A percentile compares a stretch with the other conserved stretches of the same genome.
These are phyloP conservation scores for Colletotrichum lupini DNA, from an alignment of 2,329 filamentous ascomycete species.

Conservation along the genomic window DNA sequence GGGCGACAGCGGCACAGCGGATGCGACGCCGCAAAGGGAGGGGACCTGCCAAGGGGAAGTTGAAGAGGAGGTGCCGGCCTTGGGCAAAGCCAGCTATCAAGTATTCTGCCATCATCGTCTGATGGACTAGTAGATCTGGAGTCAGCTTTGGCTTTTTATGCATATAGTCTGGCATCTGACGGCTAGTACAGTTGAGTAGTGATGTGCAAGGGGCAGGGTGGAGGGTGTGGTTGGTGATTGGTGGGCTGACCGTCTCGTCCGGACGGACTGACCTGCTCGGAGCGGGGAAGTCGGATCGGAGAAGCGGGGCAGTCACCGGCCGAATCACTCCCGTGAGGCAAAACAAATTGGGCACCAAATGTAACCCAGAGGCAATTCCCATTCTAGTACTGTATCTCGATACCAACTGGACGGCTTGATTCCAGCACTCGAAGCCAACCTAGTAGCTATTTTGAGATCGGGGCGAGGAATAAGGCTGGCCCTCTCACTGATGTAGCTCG, in stretches of 20 bases:
- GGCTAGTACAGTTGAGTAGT: neutral
- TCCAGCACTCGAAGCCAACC: too few species aligned
- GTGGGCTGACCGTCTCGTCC: neutral
- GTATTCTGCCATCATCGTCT: too few species aligned
- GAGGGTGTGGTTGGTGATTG: neutral
- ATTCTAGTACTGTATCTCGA: too few species aligned
- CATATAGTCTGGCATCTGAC: neutral
- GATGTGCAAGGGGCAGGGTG: constrained; percentile 4
- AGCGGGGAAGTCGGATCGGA: neutral
- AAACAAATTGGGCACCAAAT: neutral
- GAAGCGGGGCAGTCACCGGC: neutral
- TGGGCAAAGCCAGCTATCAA: neutral
- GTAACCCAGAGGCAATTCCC: too few species aligned
- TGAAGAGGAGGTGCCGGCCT: neutral
- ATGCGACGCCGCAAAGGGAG: neutral
- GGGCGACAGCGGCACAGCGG: neutral
- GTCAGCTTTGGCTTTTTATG: neutral
- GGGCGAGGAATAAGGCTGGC: too few species aligned
- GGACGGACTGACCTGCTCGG: neutral
- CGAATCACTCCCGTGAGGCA: neutral
- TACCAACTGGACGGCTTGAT: too few species aligned
- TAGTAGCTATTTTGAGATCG: too few species aligned
- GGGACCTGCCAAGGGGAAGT: neutral
- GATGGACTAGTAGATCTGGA: neutral
- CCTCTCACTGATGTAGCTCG: too few species aligned